Base-by-base conservation (phyloP, 2,329 filamentous ascomycete species). In the Cordyceps cicadae region DNA sequence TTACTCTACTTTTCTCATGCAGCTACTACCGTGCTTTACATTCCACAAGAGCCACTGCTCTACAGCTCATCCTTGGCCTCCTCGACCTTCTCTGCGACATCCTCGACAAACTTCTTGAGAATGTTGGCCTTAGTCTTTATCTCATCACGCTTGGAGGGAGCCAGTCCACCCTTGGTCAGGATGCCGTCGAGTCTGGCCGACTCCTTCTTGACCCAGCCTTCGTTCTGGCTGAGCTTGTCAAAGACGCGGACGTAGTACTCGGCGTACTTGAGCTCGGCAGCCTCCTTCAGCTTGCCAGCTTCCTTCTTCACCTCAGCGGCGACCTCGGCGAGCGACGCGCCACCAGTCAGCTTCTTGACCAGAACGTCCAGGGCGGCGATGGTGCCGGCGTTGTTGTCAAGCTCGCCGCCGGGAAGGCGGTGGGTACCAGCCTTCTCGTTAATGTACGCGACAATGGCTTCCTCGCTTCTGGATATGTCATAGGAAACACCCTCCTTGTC, bases 241-340 rank as follows among this genome's bases (percentile, higher is more conserved):
- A 94, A 88, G 59, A 96, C 92, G 73, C 90, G 90, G 73, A 94
- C 81, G 75, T 99, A 97, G 84, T 99, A 99, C 76, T 92, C 83
- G 52, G 90, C 90, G 71, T 93, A 96, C 79, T 90, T 90, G 74
- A 87, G 75, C 74, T 85, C 78, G 14, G 77, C 78, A 63, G 77
- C 73, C 58, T 83, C 86, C 76, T 87, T 84, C 57, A 94, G 73
- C 56, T 76, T 78, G 67, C 82, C 81, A 24, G 87, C 87, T 63
- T 85, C 83, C 77, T 88, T 87, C 79, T 88, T 87, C 58, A 89
- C 81, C 75, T 95, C 88, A 49, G 81, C 80, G 39, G 84, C 80
- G 24, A 91, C 83, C 64, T 87, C 84, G 50, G 83, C 78, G 60
- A 90, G 75, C 63, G 77, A 78, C 54, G 79, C 76, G 61, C 86